These are phyloP conservation scores for Cercospora zeae-maydis DNA, from an alignment of 2,329 filamentous ascomycete genomes.

Conservation along the genomic window DNA sequence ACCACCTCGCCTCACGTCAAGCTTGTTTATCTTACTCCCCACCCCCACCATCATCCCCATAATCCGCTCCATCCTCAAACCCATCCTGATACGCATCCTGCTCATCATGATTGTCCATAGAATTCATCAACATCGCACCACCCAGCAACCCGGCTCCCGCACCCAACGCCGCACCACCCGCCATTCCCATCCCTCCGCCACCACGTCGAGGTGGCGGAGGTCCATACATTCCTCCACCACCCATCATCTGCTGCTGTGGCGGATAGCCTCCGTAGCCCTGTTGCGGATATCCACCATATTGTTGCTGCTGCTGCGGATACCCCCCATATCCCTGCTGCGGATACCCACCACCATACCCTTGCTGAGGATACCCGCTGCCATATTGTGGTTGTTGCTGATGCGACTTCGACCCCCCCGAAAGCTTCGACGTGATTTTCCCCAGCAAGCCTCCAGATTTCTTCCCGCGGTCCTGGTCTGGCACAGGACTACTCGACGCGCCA, in stretches of 20 bases:
- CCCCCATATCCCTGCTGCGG: slow-evolving; percentile 27
- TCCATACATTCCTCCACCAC: slow-evolving; percentile 32
- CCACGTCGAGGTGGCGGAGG: slow-evolving; percentile 44
- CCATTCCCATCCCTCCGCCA: slow-evolving; percentile 60
- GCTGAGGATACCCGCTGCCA: slow-evolving; percentile 38
- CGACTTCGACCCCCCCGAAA: slow-evolving; percentile 28
- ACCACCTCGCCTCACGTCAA: neutral
- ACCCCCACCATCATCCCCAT: slow-evolving; percentile 34
- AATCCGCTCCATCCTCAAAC: slow-evolving; percentile 34
- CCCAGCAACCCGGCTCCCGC: slow-evolving; percentile 77
- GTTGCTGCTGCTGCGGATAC: slow-evolving; percentile 36
- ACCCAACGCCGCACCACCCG: slow-evolving; percentile 72
- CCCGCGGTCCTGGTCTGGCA: slow-evolving; percentile 35
- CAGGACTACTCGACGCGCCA: slow-evolving; percentile 13
- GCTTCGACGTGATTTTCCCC: slow-evolving; percentile 53
- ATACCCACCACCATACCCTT: slow-evolving; percentile 28
- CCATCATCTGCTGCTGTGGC: slow-evolving; percentile 31
- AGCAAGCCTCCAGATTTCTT: slow-evolving; percentile 45
- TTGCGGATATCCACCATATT: slow-evolving; percentile 31
- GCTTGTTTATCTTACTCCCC: slow-evolving; percentile 25
- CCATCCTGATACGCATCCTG: slow-evolving; percentile 46
- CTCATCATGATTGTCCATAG: slow-evolving; percentile 54
- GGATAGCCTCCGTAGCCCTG: slow-evolving; percentile 41
- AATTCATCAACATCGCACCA: slow-evolving; percentile 67
- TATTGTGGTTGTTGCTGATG: slow-evolving; percentile 27